Percentiles rank a stretch among this genome's conserved stretches.
phyloP scores from a whole-genome alignment of 75 land plant species.

The Pinus taeda region DNA sequence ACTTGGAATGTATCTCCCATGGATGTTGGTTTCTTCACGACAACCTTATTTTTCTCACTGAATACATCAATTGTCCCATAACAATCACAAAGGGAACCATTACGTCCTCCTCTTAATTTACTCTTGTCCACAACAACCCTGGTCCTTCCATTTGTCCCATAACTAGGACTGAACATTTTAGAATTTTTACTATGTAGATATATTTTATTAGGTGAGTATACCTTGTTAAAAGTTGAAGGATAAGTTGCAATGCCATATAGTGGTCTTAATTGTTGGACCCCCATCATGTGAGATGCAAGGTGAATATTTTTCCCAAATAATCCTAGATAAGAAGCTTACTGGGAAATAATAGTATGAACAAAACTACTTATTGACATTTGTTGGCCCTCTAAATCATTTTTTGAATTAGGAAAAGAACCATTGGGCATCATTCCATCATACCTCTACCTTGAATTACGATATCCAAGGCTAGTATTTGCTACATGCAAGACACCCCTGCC shows the following conservation, averaged over 20 bases:
- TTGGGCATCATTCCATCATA: too few relatives aligned
- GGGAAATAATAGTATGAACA: conserved; percentile 32
- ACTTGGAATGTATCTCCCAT: neutral
- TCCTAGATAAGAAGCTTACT: conserved; percentile 25
- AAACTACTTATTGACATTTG: conserved; percentile 24
- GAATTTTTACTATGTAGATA: conserved; percentile 2
- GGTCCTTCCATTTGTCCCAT: conserved; percentile 28
- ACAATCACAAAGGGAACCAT: conserved; percentile 41
- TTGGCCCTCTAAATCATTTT: conserved; percentile 45
- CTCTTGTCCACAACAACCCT: conserved; percentile 43
- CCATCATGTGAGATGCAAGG: conserved; percentile 31
- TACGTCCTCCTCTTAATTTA: conserved; percentile 54
- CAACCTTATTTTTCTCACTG: conserved; percentile 80
- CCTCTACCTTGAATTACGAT: neutral
- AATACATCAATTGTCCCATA: conserved; percentile 49
- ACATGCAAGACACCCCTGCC: conserved; percentile 44
- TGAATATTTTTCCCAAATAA: conserved; percentile 42
- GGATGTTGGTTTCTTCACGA: too few relatives aligned
- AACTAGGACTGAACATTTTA: too few relatives aligned
- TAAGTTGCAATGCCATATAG: conserved; percentile 35
- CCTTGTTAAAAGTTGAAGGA: conserved; percentile 21
- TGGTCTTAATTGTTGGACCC: conserved; percentile 43
- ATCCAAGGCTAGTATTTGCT: conserved; percentile 26
- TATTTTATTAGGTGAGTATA: conserved; percentile 27
- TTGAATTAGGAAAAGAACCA: too few relatives aligned